A percentile compares a stretch with the other conserved stretches of the same genome.
Evolutionary conservation across 2,329 filamentous ascomycete species (phyloP).

Genomic region (Thielaviopsis punctulata): DNA sequence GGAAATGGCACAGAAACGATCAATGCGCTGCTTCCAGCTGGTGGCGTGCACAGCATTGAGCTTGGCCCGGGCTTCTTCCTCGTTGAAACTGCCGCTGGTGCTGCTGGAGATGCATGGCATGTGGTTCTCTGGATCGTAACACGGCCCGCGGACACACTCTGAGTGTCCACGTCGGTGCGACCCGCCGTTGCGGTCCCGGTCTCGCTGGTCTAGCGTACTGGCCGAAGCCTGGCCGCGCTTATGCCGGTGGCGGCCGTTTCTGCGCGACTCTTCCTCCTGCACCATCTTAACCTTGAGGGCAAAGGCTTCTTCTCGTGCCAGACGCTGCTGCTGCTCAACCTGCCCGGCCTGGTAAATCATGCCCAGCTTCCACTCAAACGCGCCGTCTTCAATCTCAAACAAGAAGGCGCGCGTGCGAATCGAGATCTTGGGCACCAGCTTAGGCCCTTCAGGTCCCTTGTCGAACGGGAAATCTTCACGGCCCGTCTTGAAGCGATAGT

Average conservation of each 20-base stretch:
- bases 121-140: conserved; percentile 68
- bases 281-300: conserved; percentile 73
- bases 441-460: conserved; percentile 73
- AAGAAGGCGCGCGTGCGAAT: conserved; percentile 65
- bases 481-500: conserved; percentile 74
- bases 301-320: conserved; percentile 83
- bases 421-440: conserved; percentile 71
- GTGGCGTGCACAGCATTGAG: conserved; percentile 69
- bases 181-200: conserved; percentile 29
- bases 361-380: conserved; percentile 93
- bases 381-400: conserved; percentile 88
- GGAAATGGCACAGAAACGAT: conserved; percentile 52
- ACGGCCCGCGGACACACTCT: conserved; percentile 37
- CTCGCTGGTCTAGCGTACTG: conserved; percentile 10
- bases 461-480: conserved; percentile 68
- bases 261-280: conserved; percentile 48
- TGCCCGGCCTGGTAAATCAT: conserved; percentile 84
- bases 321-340: conserved; percentile 73
- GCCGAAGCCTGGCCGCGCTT: conserved; percentile 18
- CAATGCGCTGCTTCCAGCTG: conserved; percentile 85
- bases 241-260: conserved; percentile 32
- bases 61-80: conserved; percentile 57
- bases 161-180: conserved; percentile 16
- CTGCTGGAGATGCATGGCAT: conserved; percentile 19
- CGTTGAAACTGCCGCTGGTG: conserved; percentile 24